A percentile compares a stretch with the other conserved stretches of the same genome.
These are phyloP conservation scores for Dendryphion nanum DNA, from an alignment of 2,329 filamentous ascomycete species.

Conservation along the genomic window DNA sequence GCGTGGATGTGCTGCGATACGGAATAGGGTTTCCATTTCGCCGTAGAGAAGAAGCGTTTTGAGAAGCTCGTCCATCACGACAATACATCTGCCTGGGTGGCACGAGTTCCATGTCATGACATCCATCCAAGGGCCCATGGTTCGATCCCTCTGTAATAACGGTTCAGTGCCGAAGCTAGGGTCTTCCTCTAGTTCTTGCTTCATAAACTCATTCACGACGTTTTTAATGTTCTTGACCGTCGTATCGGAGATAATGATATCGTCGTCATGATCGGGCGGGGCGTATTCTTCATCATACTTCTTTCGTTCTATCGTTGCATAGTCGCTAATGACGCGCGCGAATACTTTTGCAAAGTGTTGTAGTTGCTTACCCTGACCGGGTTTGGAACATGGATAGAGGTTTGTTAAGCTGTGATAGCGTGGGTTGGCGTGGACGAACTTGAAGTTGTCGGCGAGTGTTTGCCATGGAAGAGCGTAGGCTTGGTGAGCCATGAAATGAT, in stretches of 20 bases:
- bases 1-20: slow-evolving; percentile 7
- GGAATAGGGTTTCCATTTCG: slow-evolving; percentile 11
- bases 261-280: slow-evolving; percentile 4
- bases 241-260: slow-evolving; percentile 9
- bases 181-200: neutral
- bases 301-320: slow-evolving; percentile 4
- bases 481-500: slow-evolving; percentile 17
- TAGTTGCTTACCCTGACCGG: slow-evolving; percentile 10
- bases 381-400: slow-evolving; percentile 10
- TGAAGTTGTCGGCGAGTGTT: slow-evolving; percentile 12
- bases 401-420: slow-evolving; percentile 10
- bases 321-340: slow-evolving; percentile 5
- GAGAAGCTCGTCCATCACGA: slow-evolving; percentile 5
- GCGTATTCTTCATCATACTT: slow-evolving; percentile 7
- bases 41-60: slow-evolving; percentile 8
- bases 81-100: neutral
- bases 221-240: slow-evolving; percentile 4
- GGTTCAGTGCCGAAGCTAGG: too few species aligned
- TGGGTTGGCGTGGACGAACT: slow-evolving; percentile 10
- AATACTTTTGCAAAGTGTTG: slow-evolving; percentile 12
- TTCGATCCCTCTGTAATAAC: too few species aligned
- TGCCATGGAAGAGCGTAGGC: slow-evolving; percentile 12
- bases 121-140: neutral
- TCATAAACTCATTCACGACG: slow-evolving; percentile 1
- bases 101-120: neutral